phyloP scores from a whole-genome alignment of 371 early-diverging fungal species.

The Syncephalastrum contaminatum region DNA sequence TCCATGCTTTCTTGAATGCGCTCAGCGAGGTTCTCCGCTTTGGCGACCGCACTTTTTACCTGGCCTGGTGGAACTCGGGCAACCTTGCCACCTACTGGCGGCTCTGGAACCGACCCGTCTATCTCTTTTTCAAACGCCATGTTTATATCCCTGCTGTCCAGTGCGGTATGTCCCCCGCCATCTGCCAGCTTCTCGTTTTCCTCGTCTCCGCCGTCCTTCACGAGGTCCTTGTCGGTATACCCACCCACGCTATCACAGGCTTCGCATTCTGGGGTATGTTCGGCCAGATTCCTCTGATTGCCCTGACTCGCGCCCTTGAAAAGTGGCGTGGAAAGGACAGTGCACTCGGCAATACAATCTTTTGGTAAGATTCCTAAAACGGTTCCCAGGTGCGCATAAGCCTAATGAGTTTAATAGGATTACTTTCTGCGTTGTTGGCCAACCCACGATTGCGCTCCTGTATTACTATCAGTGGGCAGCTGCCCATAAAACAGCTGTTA shows the following conservation, averaged over 20 bases:
- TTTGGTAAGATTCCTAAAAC: conserved; percentile 60
- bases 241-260: conserved; percentile 76
- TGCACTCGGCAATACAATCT: conserved; percentile 86
- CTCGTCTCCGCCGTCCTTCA: conserved; percentile 83
- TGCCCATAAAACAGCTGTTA: conserved; percentile 24
- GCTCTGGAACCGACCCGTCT: conserved; percentile 89
- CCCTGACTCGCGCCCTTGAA: conserved; percentile 61
- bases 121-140: conserved; percentile 87
- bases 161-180: conserved; percentile 46
- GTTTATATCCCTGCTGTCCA: conserved; percentile 67
- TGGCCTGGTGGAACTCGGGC: conserved; percentile 90
- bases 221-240: conserved; percentile 84
- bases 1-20: conserved; percentile 81
- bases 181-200: conserved; percentile 71
- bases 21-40: conserved; percentile 84
- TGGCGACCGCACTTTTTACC: conserved; percentile 89
- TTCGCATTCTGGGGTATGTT: conserved; percentile 92
- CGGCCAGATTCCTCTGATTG: conserved; percentile 84
- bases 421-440: conserved; percentile 83
- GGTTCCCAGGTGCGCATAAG: neutral
- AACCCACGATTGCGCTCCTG: conserved; percentile 78
- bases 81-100: conserved; percentile 87
- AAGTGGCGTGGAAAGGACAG: conserved; percentile 74
- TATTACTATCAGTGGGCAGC: conserved; percentile 83
- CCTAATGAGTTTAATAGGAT: conserved; percentile 34